Conservation (phyloP, 2,329 filamentous ascomycete species). For the Metarhizium robertsii region DNA sequence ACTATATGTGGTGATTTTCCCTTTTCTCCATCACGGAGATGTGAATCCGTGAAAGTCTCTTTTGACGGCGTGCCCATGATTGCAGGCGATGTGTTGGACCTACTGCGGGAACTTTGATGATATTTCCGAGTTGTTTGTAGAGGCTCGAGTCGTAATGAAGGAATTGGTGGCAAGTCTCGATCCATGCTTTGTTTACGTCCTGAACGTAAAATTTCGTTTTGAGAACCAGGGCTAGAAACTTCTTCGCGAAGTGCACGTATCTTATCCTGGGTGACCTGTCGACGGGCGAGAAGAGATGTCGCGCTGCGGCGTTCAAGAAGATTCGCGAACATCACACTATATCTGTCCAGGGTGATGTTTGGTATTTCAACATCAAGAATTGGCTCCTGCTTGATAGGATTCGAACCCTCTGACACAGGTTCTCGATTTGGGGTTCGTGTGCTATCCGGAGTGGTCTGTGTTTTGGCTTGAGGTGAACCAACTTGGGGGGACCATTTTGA, state of each 20-base stretch:
- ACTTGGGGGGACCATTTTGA: not conserved
- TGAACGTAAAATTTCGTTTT: constrained; percentile 17
- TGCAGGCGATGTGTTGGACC: constrained; percentile 48
- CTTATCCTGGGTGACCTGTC: constrained; percentile 50
- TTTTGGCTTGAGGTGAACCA: not conserved
- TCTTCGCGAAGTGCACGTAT: constrained; percentile 19
- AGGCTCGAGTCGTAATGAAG: constrained; percentile 27
- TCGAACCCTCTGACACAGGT: not conserved
- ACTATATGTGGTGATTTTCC: constrained; percentile 3
- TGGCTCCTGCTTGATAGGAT: constrained; percentile 7
- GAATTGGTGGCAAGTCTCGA: constrained; percentile 23
- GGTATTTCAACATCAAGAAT: constrained; percentile 74
- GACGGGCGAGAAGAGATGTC: constrained; percentile 39
- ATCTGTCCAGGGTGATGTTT: constrained; percentile 71
- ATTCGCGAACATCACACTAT: constrained; percentile 86
- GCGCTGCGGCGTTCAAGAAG: constrained; percentile 45
- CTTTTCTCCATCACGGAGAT: not conserved
- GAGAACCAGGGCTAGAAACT: not conserved
- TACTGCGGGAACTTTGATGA: constrained; percentile 29
- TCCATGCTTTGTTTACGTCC: not conserved
- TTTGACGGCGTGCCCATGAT: constrained; percentile 33
- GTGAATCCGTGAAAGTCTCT: constrained; percentile 20
- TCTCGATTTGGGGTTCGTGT: not conserved
- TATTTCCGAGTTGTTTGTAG: constrained; percentile 2
- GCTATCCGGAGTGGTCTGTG: not conserved